phyloP scores from a whole-genome alignment of 2,329 filamentous ascomycete species.

The Rosellinia necatrix region DNA sequence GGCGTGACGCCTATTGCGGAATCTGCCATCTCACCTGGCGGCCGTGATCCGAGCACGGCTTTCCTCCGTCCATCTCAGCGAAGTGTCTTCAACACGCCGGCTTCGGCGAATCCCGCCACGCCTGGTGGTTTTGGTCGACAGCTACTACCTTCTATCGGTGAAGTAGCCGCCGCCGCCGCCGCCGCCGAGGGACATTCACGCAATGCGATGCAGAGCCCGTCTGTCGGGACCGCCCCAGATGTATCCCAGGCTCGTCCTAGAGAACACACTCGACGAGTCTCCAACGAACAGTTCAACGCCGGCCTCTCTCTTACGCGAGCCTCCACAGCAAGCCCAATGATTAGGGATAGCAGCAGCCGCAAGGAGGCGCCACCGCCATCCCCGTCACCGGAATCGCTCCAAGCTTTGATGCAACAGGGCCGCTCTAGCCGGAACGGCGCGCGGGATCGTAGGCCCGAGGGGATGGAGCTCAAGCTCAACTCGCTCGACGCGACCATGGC shows the following conservation, averaged over 20 bases:
- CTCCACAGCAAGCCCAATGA: conserved; percentile 69
- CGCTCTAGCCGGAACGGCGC: conserved; percentile 70
- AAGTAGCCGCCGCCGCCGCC: too few relatives aligned
- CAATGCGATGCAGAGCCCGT: conserved; percentile 37
- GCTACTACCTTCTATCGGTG: conserved; percentile 78
- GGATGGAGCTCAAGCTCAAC: conserved; percentile 67
- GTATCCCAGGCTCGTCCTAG: conserved; percentile 35
- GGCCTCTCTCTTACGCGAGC: conserved; percentile 63
- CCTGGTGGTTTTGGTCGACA: conserved; percentile 64
- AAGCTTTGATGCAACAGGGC: conserved; percentile 63
- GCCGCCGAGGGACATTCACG: conserved; percentile 39
- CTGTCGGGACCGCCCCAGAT: conserved; percentile 34
- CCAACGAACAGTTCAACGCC: conserved; percentile 49
- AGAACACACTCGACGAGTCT: conserved; percentile 44
- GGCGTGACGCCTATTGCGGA: conserved; percentile 89
- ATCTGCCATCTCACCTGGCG: conserved; percentile 73
- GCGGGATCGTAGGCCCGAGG: conserved; percentile 77
- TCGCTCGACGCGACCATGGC: conserved; percentile 56
- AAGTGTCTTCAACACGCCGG: conserved; percentile 71
- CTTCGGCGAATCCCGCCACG: conserved; percentile 66
- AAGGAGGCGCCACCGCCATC: conserved; percentile 67
- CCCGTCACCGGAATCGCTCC: conserved; percentile 67
- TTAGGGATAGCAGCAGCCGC: conserved; percentile 52
- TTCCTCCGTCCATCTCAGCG: conserved; percentile 70
- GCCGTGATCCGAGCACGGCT: conserved; percentile 67